phyloP scores from a whole-genome alignment of 148 eudicot genomes.

The Fagopyrum tataricum region DNA sequence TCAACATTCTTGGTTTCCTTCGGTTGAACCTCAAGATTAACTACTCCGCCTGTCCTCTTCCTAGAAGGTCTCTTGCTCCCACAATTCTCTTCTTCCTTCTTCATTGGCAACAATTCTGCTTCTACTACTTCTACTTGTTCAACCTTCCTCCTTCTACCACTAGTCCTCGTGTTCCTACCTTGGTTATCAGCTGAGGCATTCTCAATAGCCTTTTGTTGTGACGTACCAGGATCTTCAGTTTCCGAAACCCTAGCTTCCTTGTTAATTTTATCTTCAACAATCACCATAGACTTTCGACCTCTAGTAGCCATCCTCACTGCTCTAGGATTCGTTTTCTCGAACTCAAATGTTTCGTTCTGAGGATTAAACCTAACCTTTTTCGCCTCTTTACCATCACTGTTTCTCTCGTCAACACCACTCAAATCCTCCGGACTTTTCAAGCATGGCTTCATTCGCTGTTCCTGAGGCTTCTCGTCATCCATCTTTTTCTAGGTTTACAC shows the following conservation, averaged over 20 bases:
- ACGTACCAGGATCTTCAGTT: neutral
- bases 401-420: conserved; percentile 20
- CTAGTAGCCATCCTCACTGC: conserved; percentile 29
- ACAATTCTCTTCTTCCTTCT: conserved; percentile 17
- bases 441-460: conserved; percentile 25
- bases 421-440: conserved; percentile 28
- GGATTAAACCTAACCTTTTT: conserved; percentile 76
- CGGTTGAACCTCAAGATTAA: neutral
- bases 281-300: conserved; percentile 25
- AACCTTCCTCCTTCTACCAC: conserved; percentile 1
- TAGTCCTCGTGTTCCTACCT: conserved; percentile 16
- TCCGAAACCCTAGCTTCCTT: neutral
- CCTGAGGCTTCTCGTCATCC: conserved; percentile 14
- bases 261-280: neutral
- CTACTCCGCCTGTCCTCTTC: neutral
- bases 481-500: neutral
- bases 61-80: neutral
- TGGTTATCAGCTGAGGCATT: neutral
- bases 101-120: conserved; percentile 12
- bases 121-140: conserved; percentile 17
- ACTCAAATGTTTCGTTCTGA: conserved; percentile 46
- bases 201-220: neutral
- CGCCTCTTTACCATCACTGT: conserved; percentile 22
- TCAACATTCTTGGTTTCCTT: neutral
- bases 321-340: conserved; percentile 28